These are phyloP conservation scores for Pinus tabuliformis DNA, from an alignment of 75 land plant species.

Conservation along the genomic window DNA sequence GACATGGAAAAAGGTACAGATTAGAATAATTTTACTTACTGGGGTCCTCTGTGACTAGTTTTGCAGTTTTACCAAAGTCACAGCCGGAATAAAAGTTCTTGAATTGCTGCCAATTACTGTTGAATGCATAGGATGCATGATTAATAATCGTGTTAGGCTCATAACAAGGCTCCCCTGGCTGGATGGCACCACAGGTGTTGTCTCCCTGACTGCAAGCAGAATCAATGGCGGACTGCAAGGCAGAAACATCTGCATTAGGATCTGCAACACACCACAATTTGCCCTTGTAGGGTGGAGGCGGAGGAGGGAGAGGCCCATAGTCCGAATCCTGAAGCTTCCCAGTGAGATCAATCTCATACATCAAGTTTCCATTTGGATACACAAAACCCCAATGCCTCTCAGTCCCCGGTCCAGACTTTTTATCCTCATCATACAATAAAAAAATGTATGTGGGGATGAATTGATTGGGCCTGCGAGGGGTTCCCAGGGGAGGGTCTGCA, in stretches of 20 bases:
- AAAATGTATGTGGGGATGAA: constrained; percentile 57
- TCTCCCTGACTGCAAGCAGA: too few relatives aligned
- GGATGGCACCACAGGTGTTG: constrained; percentile 45
- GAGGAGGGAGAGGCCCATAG: constrained; percentile 45
- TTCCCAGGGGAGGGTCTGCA: constrained; percentile 44
- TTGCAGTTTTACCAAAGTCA: too few relatives aligned
- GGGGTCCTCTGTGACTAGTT: too few relatives aligned
- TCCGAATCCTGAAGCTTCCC: constrained; percentile 34
- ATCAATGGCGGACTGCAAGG: too few relatives aligned
- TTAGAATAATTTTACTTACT: too few relatives aligned
- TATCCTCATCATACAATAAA: constrained; percentile 81
- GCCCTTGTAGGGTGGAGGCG: constrained; percentile 39
- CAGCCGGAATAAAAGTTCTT: too few relatives aligned
- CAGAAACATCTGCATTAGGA: too few relatives aligned
- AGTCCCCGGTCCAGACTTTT: constrained; percentile 67
- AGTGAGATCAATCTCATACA: constrained; percentile 62
- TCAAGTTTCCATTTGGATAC: constrained; percentile 54
- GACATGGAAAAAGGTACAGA: too few relatives aligned
- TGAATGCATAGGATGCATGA: too few relatives aligned
- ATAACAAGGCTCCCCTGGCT: neutral
- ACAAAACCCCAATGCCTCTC: constrained; percentile 82
- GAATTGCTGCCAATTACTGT: too few relatives aligned
- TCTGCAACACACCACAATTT: constrained; percentile 59
- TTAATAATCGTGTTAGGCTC: too few relatives aligned
- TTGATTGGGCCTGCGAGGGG: constrained; percentile 61